phyloP scores from a whole-genome alignment of 495 filamentous ascomycete species.

The Penicillium maclennaniae region DNA sequence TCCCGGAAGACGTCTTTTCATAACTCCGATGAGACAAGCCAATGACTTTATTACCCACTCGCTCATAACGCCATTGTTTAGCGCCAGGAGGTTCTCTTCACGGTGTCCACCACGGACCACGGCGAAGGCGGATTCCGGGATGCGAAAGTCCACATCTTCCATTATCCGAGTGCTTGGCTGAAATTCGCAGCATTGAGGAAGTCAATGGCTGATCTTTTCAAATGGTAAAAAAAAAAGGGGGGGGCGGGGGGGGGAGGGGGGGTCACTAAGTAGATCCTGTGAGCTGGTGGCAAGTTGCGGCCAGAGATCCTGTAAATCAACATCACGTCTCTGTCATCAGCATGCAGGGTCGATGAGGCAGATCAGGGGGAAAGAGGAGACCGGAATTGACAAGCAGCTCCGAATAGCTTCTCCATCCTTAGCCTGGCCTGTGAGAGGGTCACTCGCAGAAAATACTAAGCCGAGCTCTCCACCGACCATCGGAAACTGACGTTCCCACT shows the following conservation, averaged over 20 bases:
- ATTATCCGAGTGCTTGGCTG: background rate
- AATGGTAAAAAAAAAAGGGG: background rate
- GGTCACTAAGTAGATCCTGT: background rate
- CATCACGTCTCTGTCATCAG: background rate
- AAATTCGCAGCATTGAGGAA: background rate
- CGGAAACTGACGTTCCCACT: slow-evolving; percentile 20
- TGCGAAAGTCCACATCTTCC: background rate
- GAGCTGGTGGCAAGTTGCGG: background rate
- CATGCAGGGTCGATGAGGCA: background rate
- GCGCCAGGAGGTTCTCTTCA: background rate
- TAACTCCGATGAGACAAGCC: slow-evolving; percentile 3
- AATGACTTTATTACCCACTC: slow-evolving; percentile 1
- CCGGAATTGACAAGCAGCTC: slow-evolving; percentile 8
- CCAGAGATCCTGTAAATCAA: background rate
- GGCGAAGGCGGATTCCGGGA: background rate
- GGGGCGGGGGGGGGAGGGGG: too few species aligned
- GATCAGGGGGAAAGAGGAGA: slow-evolving; percentile 3
- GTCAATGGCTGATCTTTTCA: background rate
- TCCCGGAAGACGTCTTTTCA: background rate
- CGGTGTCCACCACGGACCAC: background rate
- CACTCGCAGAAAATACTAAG: background rate
- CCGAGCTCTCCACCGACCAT: slow-evolving; percentile 11
- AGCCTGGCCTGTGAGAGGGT: background rate
- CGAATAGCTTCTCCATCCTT: slow-evolving; percentile 13
- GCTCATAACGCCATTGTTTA: slow-evolving; percentile 8